Evolutionary conservation across 371 early-diverging fungal genomes (phyloP).

Genomic region (Rhizopus stolonifer): DNA sequence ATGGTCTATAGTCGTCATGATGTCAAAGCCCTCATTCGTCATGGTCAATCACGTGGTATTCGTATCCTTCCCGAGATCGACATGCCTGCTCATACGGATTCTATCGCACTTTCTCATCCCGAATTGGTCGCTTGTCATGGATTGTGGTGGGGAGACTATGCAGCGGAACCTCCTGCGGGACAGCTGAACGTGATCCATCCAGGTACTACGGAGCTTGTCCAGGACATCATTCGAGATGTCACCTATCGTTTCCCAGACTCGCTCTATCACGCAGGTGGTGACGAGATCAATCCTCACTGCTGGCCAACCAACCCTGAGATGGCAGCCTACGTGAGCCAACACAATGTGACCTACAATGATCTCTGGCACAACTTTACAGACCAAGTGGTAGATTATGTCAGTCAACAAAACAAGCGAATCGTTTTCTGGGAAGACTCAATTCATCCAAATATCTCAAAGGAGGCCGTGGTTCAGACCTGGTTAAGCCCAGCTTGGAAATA

Average conservation of each 20-base stretch:
- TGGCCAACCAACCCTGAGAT: conserved; percentile 46
- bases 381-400: conserved; percentile 28
- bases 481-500: conserved; percentile 42
- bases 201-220: conserved; percentile 55
- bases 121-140: conserved; percentile 48
- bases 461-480: conserved; percentile 63
- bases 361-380: conserved; percentile 40
- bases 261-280: conserved; percentile 73
- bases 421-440: conserved; percentile 51
- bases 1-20: conserved; percentile 63
- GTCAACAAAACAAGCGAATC: conserved; percentile 36
- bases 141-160: conserved; percentile 50
- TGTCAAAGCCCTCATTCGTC: conserved; percentile 58
- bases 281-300: conserved; percentile 73
- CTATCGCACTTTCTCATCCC: conserved; percentile 44
- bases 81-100: conserved; percentile 76
- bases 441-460: conserved; percentile 27
- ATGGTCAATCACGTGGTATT: conserved; percentile 71
- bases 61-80: conserved; percentile 80
- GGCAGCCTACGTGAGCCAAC: conserved; percentile 21
- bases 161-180: conserved; percentile 74
- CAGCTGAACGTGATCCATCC: conserved; percentile 69
- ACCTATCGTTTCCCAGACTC: conserved; percentile 63
- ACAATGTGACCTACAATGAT: conserved; percentile 16
- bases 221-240: conserved; percentile 64